Evolutionary conservation across 1,284 basidiomycete genomes (phyloP), one percentile per base, ranked within the genome.

Genomic region (Fomitiporia mediterranea): DNA sequence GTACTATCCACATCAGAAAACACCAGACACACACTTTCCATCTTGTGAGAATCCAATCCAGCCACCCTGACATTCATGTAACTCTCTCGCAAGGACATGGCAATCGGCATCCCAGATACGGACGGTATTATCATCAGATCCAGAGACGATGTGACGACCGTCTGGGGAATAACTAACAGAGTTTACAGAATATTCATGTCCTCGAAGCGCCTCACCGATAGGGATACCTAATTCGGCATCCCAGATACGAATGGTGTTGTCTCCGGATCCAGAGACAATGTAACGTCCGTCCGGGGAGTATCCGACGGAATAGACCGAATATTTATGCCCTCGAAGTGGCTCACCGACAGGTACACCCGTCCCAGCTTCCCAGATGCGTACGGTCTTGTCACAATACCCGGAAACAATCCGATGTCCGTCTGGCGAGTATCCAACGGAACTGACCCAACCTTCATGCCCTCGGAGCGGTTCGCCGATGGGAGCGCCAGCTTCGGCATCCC

Each of bases 381-480:
- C 91, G 9, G 93, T 96, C 2, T 89, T 89, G 70, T 99, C 97
- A 70, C 98, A 96, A 1, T 94, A 98, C 62, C 94, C 96, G 2
- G 96, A 94, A 37, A 99, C 79, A 54, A 98, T 78, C 65, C 93
- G 89, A 0, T 93, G 90, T 2, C 84, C 82, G 35, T 84, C 78
- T 58, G 89, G 79, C 1, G 86, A 72, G 1, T 95, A 98, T 70
- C 99, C 53, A 15, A 50, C 30, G 15, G 44, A 28, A 8, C 2
- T 34, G 28, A 55, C 23, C 2, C 5, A 8, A 49, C 44, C 19
- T 11, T 39, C n/a, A n/a, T n/a, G n/a, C n/a, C n/a, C 11, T 4
- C 11, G 7, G 37, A 15, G 5, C 27, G 28, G 17, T 46, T 15
- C 4, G 6, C n/a, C 19, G 4, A 47, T 17, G n/a, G 21, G 30